A percentile compares a stretch with the other conserved stretches of the same genome.
Evolutionary conservation across 2,329 filamentous ascomycete species (phyloP).

Genomic region (Sclerotiophoma versabilis): DNA sequence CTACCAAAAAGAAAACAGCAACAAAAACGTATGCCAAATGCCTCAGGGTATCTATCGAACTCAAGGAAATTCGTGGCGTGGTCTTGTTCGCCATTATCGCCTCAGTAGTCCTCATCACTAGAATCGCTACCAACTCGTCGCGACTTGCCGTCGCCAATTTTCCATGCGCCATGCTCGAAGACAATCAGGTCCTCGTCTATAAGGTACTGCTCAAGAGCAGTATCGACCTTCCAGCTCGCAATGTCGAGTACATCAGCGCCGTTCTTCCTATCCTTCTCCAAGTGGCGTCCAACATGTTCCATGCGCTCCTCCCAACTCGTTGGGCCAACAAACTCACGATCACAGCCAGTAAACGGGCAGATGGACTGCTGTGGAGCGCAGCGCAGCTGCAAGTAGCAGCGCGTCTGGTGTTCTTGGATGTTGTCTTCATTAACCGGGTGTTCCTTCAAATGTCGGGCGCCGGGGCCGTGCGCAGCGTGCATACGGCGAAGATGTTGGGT

Average conservation of each 20-base stretch:
- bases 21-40: background rate
- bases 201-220: conserved; percentile 49
- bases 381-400: conserved; percentile 69
- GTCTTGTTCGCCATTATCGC: background rate
- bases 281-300: conserved; percentile 85
- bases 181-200: conserved; percentile 49
- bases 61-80: conserved; percentile 1
- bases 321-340: conserved; percentile 65
- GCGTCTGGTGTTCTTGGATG: conserved; percentile 63
- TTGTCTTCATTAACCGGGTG: conserved; percentile 56
- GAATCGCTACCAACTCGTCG: background rate
- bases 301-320: conserved; percentile 81
- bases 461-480: conserved; percentile 65
- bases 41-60: conserved; percentile 6
- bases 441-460: conserved; percentile 54
- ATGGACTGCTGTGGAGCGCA: conserved; percentile 65
- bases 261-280: conserved; percentile 64
- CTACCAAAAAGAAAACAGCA: background rate
- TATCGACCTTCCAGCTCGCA: conserved; percentile 37
- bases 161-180: conserved; percentile 36
- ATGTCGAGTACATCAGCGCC: conserved; percentile 24
- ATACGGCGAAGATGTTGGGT: conserved; percentile 87
- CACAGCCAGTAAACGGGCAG: conserved; percentile 69
- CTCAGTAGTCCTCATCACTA: conserved; percentile 5
- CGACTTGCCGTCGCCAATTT: conserved; percentile 44